phyloP scores from a whole-genome alignment of 2,329 filamentous ascomycete species.

The Aspergillus sp. region DNA sequence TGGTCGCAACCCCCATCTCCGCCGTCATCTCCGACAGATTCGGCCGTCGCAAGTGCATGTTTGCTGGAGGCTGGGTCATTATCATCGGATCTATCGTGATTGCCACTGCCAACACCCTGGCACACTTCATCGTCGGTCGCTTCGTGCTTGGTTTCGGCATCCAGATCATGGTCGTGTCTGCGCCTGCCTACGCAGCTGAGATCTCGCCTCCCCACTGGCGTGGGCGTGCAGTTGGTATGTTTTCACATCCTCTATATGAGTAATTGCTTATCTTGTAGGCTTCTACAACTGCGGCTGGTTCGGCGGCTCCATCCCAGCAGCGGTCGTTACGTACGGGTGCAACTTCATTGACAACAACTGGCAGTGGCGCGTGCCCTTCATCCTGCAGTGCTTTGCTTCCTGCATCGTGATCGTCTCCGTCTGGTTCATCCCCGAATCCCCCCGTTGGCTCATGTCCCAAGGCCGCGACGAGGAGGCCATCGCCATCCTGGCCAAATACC shows the following conservation, averaged over 20 bases:
- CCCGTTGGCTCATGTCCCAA: constrained; percentile 23
- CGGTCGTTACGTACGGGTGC: constrained; percentile 51
- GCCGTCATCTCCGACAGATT: constrained; percentile 48
- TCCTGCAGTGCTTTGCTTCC: constrained; percentile 65
- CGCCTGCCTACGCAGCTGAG: constrained; percentile 51
- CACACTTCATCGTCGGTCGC: constrained; percentile 49
- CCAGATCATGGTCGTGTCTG: constrained; percentile 50
- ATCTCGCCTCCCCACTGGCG: constrained; percentile 53
- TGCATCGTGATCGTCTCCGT: constrained; percentile 55
- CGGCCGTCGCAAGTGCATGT: constrained; percentile 50
- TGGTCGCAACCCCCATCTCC: constrained; percentile 38
- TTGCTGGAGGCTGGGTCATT: constrained; percentile 45
- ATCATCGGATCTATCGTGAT: constrained; percentile 48
- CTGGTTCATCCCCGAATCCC: constrained; percentile 53
- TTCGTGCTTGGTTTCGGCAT: constrained; percentile 51
- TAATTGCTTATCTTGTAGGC: constrained; percentile 19
- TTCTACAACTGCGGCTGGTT: constrained; percentile 58
- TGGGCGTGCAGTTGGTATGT: constrained; percentile 34
- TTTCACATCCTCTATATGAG: neutral
- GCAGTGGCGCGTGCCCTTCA: constrained; percentile 64
- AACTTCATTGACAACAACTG: constrained; percentile 48
- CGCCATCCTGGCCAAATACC: constrained; percentile 26
- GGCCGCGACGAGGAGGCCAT: constrained; percentile 23
- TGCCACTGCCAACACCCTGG: constrained; percentile 35
- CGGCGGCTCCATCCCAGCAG: constrained; percentile 52